Evolutionary conservation across 192 early-diverging fungal genomes (phyloP), one percentile per base, ranked within the genome.

Genomic region (Umbelopsis vinacea): DNA sequence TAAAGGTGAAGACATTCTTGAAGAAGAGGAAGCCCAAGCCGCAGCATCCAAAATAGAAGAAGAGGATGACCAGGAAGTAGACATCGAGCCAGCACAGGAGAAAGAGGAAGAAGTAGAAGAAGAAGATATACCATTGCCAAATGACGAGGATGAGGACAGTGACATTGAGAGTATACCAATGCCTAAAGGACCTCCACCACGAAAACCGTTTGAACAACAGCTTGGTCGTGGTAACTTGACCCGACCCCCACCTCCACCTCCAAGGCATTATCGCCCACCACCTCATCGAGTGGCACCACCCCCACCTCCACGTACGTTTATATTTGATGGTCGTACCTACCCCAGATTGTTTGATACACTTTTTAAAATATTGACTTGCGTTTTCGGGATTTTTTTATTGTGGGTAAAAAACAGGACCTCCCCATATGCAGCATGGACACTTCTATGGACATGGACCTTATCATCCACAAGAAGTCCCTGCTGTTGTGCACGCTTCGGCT

Each of bases 171-270:
- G 37, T 43, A 74, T 79, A 19, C 80, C 75, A 52, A 52, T 75
- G 24, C 79, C 73, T 26, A 81, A 76, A 43, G 80, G 82, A 0
- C 78, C 81, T 11, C 83, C 81, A 45, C 83, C 79, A 37, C 73
- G 73, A n/a, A 72, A 71, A 66, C 84, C 76, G 37, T 81, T 78
- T 67, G 24, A 60, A 15, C 71, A 55, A 46, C 76, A 79, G 52
- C 37, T 78, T 24, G 47, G 33, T 17, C 52, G 37, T 47, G 37
- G 40, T 21, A 22, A 71, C 66, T 57, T 55, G 35, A 37, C 40
- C 43, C 72, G 66, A 29, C 72, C 77, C 21, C 52, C 66, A 12
- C 71, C 67, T 0, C 71, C 74, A 46, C 46, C 71, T 37, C 66
- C 60, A 21, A 54, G 71, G 37, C 74, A 76, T 24, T 68, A 50